Conservation (phyloP, 306 rosid genomes). For the Abrus precatorius region DNA sequence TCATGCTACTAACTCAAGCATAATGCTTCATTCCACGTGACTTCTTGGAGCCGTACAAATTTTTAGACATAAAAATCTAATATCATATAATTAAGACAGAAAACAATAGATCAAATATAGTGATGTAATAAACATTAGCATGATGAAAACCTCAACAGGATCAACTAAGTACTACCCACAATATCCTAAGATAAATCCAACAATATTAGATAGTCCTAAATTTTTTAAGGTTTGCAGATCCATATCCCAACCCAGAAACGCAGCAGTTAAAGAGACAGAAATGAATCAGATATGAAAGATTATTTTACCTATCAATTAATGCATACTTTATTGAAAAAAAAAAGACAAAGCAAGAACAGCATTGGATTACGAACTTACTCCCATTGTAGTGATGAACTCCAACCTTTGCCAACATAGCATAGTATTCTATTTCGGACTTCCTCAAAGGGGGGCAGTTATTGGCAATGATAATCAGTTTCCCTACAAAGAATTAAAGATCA, state of each 20-base stretch:
- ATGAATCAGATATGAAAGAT: not conserved
- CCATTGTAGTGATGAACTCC: slow-evolving; percentile 89
- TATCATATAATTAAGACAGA: not conserved
- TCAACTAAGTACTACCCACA: not conserved
- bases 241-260: not conserved
- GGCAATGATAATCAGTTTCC: slow-evolving; percentile 78
- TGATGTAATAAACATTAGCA: not conserved
- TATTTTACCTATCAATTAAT: not conserved
- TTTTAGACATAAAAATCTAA: too few species aligned
- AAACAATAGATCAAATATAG: not conserved
- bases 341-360: not conserved
- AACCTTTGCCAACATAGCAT: slow-evolving; percentile 85
- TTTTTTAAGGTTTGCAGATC: not conserved
- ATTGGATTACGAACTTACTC: slow-evolving; percentile 60
- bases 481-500: slow-evolving; percentile 40
- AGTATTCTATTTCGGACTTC: slow-evolving; percentile 81
- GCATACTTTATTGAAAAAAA: not conserved
- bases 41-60: too few species aligned
- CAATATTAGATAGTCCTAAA: not conserved
- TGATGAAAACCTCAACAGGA: not conserved
- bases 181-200: not conserved
- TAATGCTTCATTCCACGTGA: not conserved
- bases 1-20: not conserved
- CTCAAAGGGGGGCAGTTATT: slow-evolving; percentile 87
- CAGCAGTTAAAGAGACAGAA: not conserved